Percentiles rank a stretch among this genome's conserved stretches.
Conservation (phyloP, 2,329 filamentous ascomycete species). For the Sphaerulina musiva region DNA sequence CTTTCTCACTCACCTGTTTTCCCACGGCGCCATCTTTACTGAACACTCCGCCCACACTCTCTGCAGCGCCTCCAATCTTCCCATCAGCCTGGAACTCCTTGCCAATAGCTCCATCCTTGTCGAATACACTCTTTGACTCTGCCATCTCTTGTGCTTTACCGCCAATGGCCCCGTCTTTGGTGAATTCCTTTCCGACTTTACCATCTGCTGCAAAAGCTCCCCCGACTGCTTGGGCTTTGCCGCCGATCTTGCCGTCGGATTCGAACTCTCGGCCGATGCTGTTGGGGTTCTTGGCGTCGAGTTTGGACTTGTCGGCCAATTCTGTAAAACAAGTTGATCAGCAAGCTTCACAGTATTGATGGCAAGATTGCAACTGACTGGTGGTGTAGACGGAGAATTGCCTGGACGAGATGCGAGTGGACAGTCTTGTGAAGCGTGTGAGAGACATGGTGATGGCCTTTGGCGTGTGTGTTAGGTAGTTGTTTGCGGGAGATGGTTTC, state of each 20-base stretch:
- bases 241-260: slow-evolving; percentile 8
- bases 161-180: slow-evolving; percentile 9
- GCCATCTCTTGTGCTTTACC: slow-evolving; percentile 7
- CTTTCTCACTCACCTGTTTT: not conserved
- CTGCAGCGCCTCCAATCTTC: not conserved
- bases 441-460: not conserved
- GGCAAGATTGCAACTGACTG: not conserved
- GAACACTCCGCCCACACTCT: slow-evolving; percentile 3
- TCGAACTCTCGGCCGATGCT: slow-evolving; percentile 4
- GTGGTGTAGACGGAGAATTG: slow-evolving; percentile 2
- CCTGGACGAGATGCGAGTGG: not conserved
- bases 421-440: slow-evolving; percentile 1
- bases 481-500: not conserved
- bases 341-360: not conserved
- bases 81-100: slow-evolving; percentile 5
- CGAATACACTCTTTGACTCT: slow-evolving; percentile 4
- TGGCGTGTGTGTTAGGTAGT: not conserved
- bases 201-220: slow-evolving; percentile 10
- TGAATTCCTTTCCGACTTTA: slow-evolving; percentile 8
- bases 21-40: not conserved
- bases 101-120: slow-evolving; percentile 5
- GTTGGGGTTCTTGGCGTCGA: not conserved
- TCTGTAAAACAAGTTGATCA: not conserved
- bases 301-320: not conserved
- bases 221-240: slow-evolving; percentile 2